Percentiles rank a stretch among this genome's conserved stretches.
phyloP scores from a whole-genome alignment of 2,329 filamentous ascomycete genomes.

The Myriosclerotinia duriaeana region DNA sequence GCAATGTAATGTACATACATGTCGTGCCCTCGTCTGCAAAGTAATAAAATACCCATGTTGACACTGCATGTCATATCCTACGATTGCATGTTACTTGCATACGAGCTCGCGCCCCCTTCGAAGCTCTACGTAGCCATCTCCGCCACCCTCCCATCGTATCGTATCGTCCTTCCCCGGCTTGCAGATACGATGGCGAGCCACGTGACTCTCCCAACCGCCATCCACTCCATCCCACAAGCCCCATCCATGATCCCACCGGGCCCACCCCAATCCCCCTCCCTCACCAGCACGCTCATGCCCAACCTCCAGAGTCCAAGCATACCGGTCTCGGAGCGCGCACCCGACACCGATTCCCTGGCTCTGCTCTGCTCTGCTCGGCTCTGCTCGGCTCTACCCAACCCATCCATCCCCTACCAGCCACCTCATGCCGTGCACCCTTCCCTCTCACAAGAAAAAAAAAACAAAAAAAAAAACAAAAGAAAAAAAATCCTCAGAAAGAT shows the following conservation, averaged over 20 bases:
- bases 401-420: neutral
- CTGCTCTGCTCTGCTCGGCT: neutral
- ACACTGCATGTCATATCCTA: neutral
- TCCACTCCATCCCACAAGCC: too few species aligned
- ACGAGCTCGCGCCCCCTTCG: neutral
- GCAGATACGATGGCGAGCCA: neutral
- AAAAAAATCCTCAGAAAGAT: neutral
- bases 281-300: neutral
- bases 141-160: neutral
- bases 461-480: neutral
- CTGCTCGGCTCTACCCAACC: neutral
- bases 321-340: neutral
- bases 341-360: slow-evolving; percentile 11
- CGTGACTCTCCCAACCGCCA: neutral
- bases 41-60: neutral
- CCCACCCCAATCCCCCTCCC: neutral
- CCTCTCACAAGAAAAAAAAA: neutral
- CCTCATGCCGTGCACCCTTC: neutral
- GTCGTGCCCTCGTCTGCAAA: neutral
- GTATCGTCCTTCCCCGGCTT: too few species aligned
- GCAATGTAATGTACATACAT: neutral
- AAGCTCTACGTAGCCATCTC: neutral
- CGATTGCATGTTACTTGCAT: neutral
- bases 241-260: too few species aligned
- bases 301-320: neutral